Conservation (phyloP, 495 filamentous ascomycete species). For the Evansstolkia leycettana region DNA sequence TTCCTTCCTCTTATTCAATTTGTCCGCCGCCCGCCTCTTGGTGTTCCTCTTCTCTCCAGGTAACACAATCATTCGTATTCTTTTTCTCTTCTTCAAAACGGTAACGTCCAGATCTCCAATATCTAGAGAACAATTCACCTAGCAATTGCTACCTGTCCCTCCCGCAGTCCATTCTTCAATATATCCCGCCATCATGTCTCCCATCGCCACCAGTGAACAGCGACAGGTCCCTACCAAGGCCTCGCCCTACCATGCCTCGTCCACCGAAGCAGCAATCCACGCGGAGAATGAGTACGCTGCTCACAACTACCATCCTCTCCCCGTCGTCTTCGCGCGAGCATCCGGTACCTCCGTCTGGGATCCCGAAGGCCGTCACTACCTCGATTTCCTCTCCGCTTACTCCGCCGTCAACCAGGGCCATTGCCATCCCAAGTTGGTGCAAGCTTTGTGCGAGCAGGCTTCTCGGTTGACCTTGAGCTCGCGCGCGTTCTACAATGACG, state of each 20-base stretch:
- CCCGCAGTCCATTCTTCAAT: too few relatives aligned
- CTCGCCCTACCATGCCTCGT: constrained; percentile 58
- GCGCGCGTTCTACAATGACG: constrained; percentile 96
- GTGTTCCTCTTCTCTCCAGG: constrained; percentile 8
- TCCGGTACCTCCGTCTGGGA: constrained; percentile 88
- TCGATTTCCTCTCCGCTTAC: constrained; percentile 97
- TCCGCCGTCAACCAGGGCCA: constrained; percentile 98
- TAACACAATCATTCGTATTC: constrained; percentile 2
- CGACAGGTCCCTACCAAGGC: constrained; percentile 14
- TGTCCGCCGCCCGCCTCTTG: too few relatives aligned
- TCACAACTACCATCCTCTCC: constrained; percentile 98
- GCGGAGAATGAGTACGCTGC: constrained; percentile 78
- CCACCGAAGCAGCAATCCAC: constrained; percentile 67
- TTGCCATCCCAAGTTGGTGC: constrained; percentile 91
- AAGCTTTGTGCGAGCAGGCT: constrained; percentile 82
- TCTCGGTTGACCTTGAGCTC: constrained; percentile 84
- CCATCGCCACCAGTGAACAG: constrained; percentile 19
- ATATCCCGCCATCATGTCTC: constrained; percentile 29
- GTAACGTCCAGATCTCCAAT: too few relatives aligned
- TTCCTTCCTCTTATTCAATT: constrained; percentile 7
- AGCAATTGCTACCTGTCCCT: too few relatives aligned
- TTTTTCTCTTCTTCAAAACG: constrained; percentile 4
- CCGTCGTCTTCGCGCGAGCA: constrained; percentile 77
- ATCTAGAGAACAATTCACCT: too few relatives aligned
- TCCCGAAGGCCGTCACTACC: constrained; percentile 90